Base-by-base conservation (phyloP, 441 rosid genomes). In the Pelargonium cotyledonis region DNA sequence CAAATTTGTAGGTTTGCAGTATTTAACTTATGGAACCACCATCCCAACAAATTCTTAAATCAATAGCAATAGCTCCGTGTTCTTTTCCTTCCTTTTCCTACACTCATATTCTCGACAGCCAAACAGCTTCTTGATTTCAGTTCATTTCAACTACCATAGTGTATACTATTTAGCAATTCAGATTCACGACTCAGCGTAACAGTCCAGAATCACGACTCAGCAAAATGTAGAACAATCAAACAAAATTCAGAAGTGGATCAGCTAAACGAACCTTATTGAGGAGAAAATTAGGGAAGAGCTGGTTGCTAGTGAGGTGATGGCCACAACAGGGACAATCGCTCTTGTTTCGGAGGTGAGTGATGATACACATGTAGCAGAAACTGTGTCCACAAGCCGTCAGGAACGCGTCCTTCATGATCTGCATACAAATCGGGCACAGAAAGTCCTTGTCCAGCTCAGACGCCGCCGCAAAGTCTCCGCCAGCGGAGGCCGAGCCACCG, bases 381-480 rank as follows among this genome's bases (percentile, higher is more conserved):
- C 98, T 92, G 62, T 90, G 98, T 5, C 99, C 98, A 69, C 99
- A 92, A 5, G 84, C 85, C 5, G 99, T 95, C 31, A 92, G 89
- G 75, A 95, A 95, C 29, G 99, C 97, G 75, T 90, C 98, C 68
- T 90, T 90, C 12, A 95, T 90, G 43, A 95, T 80, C 84, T 92
- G 97, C 98, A 95, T 92, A 69, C 99, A 95, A 67, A 95, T 95
- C 78, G 99, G 98, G 77, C 99, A 90, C 11, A 88, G 77, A 76
- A 88, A 77, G 79, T 95, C 96, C 77, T 86, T 95, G 57, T 90
- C 98, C 67, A 83, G 77, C 81, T 87, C 90, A n/a, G 49, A 12
- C 2, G 44, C 76, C 41, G 70, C 79, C 65, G 40, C 57, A 41
- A 71, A 70, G 21, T 69, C 86, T 21, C 78, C 71, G 40, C 71